Percentiles rank a stretch among this genome's conserved stretches.
Conservation (phyloP, 768 basidiomycete species). For the Naganishia antarctica region DNA sequence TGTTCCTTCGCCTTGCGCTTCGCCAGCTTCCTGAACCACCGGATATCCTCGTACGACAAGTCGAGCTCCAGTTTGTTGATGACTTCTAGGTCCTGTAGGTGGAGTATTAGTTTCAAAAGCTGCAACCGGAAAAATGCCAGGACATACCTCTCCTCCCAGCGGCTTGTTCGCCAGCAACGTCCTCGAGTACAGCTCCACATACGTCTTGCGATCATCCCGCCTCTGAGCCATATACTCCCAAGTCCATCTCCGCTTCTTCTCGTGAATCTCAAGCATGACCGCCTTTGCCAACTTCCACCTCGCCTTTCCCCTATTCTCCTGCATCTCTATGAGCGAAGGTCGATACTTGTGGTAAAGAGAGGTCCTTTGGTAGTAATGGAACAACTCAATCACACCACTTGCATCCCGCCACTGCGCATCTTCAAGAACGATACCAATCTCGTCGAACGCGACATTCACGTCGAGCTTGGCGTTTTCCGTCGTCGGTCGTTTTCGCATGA, state of each 20-base stretch:
- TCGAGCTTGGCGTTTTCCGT: conserved; percentile 76
- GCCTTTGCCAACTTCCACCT: conserved; percentile 75
- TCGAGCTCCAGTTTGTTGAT: conserved; percentile 71
- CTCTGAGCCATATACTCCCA: conserved; percentile 87
- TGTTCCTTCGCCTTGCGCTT: conserved; percentile 81
- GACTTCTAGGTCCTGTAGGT: conserved; percentile 40
- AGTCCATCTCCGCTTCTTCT: conserved; percentile 77
- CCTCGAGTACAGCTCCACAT: conserved; percentile 74
- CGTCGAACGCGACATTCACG: conserved; percentile 78
- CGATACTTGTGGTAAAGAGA: conserved; percentile 76
- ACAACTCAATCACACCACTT: conserved; percentile 90
- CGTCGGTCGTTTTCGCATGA: conserved; percentile 74
- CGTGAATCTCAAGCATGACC: conserved; percentile 74
- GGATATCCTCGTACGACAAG: conserved; percentile 86
- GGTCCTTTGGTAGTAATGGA: conserved; percentile 81
- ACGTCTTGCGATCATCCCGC: conserved; percentile 76
- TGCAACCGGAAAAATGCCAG: not conserved
- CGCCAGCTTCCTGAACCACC: conserved; percentile 93
- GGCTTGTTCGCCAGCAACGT: conserved; percentile 55
- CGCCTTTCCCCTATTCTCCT: conserved; percentile 61
- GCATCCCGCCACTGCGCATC: conserved; percentile 89
- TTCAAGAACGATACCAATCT: conserved; percentile 86
- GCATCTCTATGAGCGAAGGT: conserved; percentile 61
- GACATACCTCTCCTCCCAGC: conserved; percentile 56
- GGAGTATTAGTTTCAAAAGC: not conserved